These are phyloP conservation scores for Biscogniauxia marginata DNA, from an alignment of 2,329 filamentous ascomycete genomes.

Conservation along the genomic window DNA sequence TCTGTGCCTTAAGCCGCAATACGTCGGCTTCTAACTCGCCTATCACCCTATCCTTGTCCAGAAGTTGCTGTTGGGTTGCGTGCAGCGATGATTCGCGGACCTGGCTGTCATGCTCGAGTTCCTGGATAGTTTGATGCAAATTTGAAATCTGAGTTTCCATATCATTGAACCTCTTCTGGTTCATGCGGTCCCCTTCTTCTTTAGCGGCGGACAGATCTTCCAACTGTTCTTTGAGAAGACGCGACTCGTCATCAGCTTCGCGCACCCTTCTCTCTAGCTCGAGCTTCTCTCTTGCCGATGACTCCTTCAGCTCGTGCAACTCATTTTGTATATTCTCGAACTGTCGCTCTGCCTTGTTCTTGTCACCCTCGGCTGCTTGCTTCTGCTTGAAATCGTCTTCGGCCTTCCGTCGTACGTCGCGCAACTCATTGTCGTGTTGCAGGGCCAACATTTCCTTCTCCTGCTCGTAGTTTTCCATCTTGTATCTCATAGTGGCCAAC, in stretches of 20 bases:
- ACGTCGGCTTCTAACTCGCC: conserved; percentile 81
- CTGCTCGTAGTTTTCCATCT: conserved; percentile 81
- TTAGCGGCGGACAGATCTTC: conserved; percentile 66
- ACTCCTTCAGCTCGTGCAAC: conserved; percentile 50
- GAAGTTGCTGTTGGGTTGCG: conserved; percentile 63
- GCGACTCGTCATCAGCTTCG: conserved; percentile 70
- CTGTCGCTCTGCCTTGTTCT: conserved; percentile 48
- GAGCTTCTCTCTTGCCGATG: conserved; percentile 55
- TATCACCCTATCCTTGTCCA: conserved; percentile 67
- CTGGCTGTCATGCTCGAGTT: conserved; percentile 58
- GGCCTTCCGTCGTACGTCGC: conserved; percentile 75
- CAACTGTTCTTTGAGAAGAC: conserved; percentile 73
- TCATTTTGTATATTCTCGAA: conserved; percentile 51
- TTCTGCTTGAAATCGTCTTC: conserved; percentile 78
- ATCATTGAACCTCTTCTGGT: conserved; percentile 54
- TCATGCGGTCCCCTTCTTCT: conserved; percentile 66
- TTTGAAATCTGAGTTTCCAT: conserved; percentile 52
- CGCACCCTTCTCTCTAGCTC: conserved; percentile 68
- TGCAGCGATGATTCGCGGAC: conserved; percentile 56
- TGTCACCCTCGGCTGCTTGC: conserved; percentile 58
- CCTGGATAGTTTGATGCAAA: conserved; percentile 49
- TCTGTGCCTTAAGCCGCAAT: conserved; percentile 78
- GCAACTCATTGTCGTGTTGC: conserved; percentile 78
- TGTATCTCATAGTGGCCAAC: conserved; percentile 83
- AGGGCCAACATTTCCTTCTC: conserved; percentile 79